These are phyloP conservation scores for Kwoniella pini DNA, from an alignment of 768 basidiomycete genomes.

Conservation along the genomic window DNA sequence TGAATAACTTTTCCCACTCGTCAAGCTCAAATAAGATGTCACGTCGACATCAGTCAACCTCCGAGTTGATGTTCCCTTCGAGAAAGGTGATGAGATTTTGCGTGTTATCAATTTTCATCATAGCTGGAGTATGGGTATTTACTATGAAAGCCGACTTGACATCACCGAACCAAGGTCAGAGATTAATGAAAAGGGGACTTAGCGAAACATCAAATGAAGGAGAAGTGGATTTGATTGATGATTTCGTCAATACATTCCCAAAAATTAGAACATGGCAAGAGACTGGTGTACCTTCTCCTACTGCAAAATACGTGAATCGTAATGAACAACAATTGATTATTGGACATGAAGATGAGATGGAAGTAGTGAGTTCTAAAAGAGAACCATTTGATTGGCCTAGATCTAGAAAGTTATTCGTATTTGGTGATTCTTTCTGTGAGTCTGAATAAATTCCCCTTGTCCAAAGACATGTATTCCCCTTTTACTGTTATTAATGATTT, in stretches of 20 bases:
- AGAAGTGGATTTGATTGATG: not conserved
- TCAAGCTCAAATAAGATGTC: slow-evolving; percentile 2
- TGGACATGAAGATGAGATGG: not conserved
- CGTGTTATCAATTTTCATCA: slow-evolving; percentile 8
- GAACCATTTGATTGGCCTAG: slow-evolving; percentile 24
- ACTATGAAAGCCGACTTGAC: not conserved
- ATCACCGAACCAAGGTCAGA: not conserved
- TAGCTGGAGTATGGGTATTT: slow-evolving; percentile 17
- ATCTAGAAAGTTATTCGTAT: slow-evolving; percentile 21
- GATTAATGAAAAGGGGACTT: not conserved
- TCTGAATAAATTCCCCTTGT: too few relatives aligned
- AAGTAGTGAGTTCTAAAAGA: not conserved
- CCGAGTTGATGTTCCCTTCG: slow-evolving; percentile 10
- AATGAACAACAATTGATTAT: not conserved
- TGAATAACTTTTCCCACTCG: too few relatives aligned
- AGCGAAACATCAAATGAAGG: not conserved
- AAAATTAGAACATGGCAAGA: slow-evolving; percentile 8
- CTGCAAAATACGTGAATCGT: not conserved
- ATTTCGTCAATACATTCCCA: slow-evolving; percentile 8
- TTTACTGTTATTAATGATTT: too few relatives aligned
- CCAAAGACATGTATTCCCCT: too few relatives aligned
- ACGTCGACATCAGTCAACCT: slow-evolving; percentile 1
- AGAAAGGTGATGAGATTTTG: slow-evolving; percentile 11
- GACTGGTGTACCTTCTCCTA: not conserved
- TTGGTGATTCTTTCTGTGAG: slow-evolving; percentile 26